Percentiles rank a stretch among this genome's conserved stretches.
Evolutionary conservation across 2,329 filamentous ascomycete species (phyloP).

Genomic region (Trematosphaeria pertusa): DNA sequence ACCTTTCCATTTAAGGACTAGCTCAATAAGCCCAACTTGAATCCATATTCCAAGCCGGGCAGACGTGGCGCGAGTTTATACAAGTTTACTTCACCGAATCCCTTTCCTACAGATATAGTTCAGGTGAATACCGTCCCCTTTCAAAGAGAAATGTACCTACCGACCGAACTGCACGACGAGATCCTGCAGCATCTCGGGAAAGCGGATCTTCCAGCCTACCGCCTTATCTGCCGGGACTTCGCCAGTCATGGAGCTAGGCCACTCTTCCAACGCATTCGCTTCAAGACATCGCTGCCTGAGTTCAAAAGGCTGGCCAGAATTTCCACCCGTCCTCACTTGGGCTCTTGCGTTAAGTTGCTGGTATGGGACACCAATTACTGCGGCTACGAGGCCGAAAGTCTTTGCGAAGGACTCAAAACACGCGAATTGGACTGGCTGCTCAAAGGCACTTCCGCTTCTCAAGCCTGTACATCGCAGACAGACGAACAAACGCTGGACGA

Average conservation of each 20-base stretch:
- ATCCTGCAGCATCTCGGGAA: conserved; percentile 2
- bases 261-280: conserved; percentile 3
- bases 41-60: no score
- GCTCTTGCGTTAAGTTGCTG: conserved; percentile 3
- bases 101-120: no score
- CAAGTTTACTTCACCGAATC: no score
- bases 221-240: conserved; percentile 2
- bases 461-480: neutral
- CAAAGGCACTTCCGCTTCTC: neutral
- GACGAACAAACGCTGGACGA: neutral
- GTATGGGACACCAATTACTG: conserved; percentile 3
- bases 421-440: conserved; percentile 5
- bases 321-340: neutral
- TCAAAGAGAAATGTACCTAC: conserved; percentile 1
- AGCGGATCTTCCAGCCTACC: neutral
- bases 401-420: conserved; percentile 1
- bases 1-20: no score
- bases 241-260: neutral
- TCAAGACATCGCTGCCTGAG: conserved; percentile 2
- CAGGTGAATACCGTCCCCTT: no score
- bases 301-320: neutral
- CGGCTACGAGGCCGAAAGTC: neutral
- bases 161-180: conserved; percentile 3
- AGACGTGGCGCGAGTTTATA: no score
- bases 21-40: no score